Evolutionary conservation across 495 filamentous ascomycete genomes (phyloP).

Genomic region (Tuber borchii): DNA sequence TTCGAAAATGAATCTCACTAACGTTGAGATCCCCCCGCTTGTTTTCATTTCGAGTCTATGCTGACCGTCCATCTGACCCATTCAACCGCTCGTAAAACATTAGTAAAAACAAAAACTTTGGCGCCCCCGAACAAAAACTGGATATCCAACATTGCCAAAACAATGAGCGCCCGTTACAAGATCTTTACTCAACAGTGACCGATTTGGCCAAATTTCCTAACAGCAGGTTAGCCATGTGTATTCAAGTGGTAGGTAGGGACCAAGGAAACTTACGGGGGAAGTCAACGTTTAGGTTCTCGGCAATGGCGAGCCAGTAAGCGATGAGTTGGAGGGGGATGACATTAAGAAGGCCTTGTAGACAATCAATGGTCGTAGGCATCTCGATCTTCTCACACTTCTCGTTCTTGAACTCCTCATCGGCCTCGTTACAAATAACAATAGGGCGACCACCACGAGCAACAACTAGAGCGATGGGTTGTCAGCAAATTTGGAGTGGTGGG

Average conservation of each 20-base stretch:
- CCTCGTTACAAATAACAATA: conserved; percentile 94
- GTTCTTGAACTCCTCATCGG: conserved; percentile 79
- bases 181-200: conserved; percentile 85
- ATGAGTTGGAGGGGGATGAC: conserved; percentile 97
- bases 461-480: conserved; percentile 49
- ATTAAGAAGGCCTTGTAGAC: conserved; percentile 90
- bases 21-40: neutral
- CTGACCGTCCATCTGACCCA: neutral
- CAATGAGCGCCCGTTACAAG: neutral
- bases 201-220: conserved; percentile 85
- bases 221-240: conserved; percentile 19
- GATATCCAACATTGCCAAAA: neutral
- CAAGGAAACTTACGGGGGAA: conserved; percentile 60
- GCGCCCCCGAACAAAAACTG: neutral
- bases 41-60: neutral
- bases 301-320: conserved; percentile 96
- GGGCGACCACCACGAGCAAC: conserved; percentile 88
- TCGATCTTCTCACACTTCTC: conserved; percentile 93
- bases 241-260: neutral
- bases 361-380: conserved; percentile 91
- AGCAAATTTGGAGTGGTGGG: neutral
- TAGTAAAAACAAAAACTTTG: neutral
- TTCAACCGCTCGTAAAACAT: neutral
- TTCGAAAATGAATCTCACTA: neutral
- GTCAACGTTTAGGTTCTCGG: conserved; percentile 91